phyloP scores from a whole-genome alignment of 2,329 filamentous ascomycete genomes.

The Alternaria alternata region DNA sequence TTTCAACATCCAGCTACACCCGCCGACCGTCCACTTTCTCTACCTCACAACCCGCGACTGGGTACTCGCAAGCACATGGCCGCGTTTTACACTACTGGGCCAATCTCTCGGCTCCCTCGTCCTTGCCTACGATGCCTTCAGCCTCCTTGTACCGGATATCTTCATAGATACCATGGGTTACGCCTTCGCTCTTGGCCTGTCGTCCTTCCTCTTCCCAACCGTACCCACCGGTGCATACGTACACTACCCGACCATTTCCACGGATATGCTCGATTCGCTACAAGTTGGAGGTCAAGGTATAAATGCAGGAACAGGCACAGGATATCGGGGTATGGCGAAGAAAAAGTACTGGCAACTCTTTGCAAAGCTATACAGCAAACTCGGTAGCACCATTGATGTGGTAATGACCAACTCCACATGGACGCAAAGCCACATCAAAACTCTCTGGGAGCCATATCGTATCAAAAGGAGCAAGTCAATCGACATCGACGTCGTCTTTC shows the following conservation, averaged over 20 bases:
- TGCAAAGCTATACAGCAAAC: slow-evolving; percentile 79
- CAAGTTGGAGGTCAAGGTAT: slow-evolving; percentile 68
- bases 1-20: slow-evolving; percentile 90
- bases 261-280: slow-evolving; percentile 91
- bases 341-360: slow-evolving; percentile 87
- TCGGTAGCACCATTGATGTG: slow-evolving; percentile 84
- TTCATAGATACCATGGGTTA: slow-evolving; percentile 99
- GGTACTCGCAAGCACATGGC: slow-evolving; percentile 87
- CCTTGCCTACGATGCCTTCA: slow-evolving; percentile 90
- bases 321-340: slow-evolving; percentile 75
- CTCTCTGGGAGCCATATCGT: slow-evolving; percentile 73
- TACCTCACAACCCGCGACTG: slow-evolving; percentile 89
- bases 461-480: slow-evolving; percentile 55
- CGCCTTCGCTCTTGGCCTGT: slow-evolving; percentile 85
- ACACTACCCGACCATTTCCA: slow-evolving; percentile 97
- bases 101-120: slow-evolving; percentile 90
- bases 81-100: slow-evolving; percentile 90
- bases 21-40: slow-evolving; percentile 84
- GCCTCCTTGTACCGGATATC: slow-evolving; percentile 88
- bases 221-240: slow-evolving; percentile 93
- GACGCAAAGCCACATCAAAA: slow-evolving; percentile 80
- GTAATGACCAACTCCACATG: slow-evolving; percentile 98
- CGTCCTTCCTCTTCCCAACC: slow-evolving; percentile 78
- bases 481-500: slow-evolving; percentile 81
- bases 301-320: slow-evolving; percentile 82